Conservation (phyloP, 306 rosid species). For the Sechiopsis laciniata region DNA sequence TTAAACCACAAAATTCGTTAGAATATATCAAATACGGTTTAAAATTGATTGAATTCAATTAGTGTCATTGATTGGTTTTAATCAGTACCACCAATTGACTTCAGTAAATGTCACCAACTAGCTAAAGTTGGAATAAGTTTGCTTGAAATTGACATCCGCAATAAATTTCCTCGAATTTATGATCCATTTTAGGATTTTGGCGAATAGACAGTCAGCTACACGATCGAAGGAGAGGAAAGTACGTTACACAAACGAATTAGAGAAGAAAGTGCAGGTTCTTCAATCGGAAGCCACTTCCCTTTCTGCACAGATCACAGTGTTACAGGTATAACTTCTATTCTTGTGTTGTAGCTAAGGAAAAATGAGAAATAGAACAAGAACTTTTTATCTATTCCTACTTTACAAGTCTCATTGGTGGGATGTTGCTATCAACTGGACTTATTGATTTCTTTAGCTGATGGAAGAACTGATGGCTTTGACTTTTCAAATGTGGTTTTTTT, state of each 20-base stretch:
- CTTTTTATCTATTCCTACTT: neutral
- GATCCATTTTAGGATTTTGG: conserved; percentile 60
- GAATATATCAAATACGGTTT: too few relatives aligned
- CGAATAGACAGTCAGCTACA: conserved; percentile 94
- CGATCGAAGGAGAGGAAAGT: conserved; percentile 93
- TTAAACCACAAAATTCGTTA: too few relatives aligned
- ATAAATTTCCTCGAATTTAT: neutral
- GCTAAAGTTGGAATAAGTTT: too few relatives aligned
- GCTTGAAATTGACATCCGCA: too few relatives aligned
- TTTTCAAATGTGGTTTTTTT: neutral
- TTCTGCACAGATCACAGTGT: conserved; percentile 78
- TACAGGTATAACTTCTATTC: conserved; percentile 56
- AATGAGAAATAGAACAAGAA: conserved; percentile 4
- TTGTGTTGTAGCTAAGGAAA: conserved; percentile 1
- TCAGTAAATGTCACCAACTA: too few relatives aligned
- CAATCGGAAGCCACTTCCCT: conserved; percentile 95
- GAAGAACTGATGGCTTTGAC: neutral
- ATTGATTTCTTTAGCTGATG: neutral
- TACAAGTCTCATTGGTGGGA: conserved; percentile 5
- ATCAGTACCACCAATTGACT: too few relatives aligned
- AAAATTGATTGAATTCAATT: too few relatives aligned
- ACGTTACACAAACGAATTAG: conserved; percentile 79
- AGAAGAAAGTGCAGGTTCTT: conserved; percentile 93
- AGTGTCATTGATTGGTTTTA: too few relatives aligned
- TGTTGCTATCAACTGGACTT: conserved; percentile 15